Percentiles rank a stretch among this genome's conserved stretches.
These are phyloP conservation scores for Claviceps humidiphila DNA, from an alignment of 2,329 filamentous ascomycete genomes.

Conservation along the genomic window DNA sequence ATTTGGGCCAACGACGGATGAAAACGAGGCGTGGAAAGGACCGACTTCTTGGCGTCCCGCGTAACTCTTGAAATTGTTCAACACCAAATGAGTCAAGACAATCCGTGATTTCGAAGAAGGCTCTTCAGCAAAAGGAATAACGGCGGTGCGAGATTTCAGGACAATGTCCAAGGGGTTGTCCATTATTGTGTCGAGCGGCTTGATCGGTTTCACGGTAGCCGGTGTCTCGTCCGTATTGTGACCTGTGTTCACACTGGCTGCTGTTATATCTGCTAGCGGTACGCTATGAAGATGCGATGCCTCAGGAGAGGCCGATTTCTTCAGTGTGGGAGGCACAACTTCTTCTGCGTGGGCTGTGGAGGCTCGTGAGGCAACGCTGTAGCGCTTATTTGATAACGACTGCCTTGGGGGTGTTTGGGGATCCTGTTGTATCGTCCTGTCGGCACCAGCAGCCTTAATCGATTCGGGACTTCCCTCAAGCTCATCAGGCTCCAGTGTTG, in stretches of 20 bases:
- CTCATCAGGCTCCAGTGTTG: conserved; percentile 13
- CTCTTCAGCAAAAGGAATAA: conserved; percentile 57
- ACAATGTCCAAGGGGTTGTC: conserved; percentile 92
- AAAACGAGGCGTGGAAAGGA: conserved; percentile 93
- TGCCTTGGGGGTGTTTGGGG: conserved; percentile 23
- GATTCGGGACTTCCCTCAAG: neutral
- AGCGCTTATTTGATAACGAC: conserved; percentile 52
- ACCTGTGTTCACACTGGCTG: conserved; percentile 42
- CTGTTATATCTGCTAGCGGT: conserved; percentile 63
- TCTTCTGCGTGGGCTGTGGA: conserved; percentile 28
- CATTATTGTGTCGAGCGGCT: conserved; percentile 61
- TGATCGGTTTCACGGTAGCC: conserved; percentile 53
- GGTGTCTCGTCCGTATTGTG: conserved; percentile 16
- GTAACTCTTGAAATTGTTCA: conserved; percentile 99
- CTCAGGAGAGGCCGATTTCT: conserved; percentile 44
- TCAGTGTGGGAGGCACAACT: conserved; percentile 29
- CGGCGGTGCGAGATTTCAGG: conserved; percentile 65
- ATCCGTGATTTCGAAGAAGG: conserved; percentile 70
- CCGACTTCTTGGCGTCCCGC: conserved; percentile 90
- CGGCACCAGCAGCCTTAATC: conserved; percentile 24
- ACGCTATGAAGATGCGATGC: conserved; percentile 35
- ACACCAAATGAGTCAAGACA: conserved; percentile 80
- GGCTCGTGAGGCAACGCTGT: conserved; percentile 36
- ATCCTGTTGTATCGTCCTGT: conserved; percentile 20
- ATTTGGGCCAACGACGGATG: conserved; percentile 93